Base-by-base conservation (phyloP, 1,284 basidiomycete genomes). In the Trichosporon asahii region DNA sequence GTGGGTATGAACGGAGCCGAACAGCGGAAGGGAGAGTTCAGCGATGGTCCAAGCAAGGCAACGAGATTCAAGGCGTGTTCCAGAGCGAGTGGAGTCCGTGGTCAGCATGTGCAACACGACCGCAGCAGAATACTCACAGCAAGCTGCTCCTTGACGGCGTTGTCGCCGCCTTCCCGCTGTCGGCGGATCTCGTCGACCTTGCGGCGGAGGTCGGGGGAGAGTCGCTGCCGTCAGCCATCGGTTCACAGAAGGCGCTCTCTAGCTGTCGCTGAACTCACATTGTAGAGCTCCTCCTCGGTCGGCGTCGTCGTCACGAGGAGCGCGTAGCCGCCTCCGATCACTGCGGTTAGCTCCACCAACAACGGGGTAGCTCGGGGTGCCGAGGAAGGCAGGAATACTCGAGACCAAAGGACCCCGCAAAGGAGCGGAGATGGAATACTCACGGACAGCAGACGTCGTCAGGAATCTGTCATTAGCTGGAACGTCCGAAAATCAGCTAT, bases 241-340 rank as follows among this genome's bases (percentile, higher is more conserved):
- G 40, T 4, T 4, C 18, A 1, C 78, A 67, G 55, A 5, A 61
- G 21, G 9, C 3, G 35, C 35, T 33, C 31, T 33, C 31, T 9
- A 64, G 9, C 27, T 14, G 18, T 14, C 37, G 37, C 7, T 5
- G 5, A 18, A 74, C 78, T 64, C 61, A 80, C 80, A 49, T 79
- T 74, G 74, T 83, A 83, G 40, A 81, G 77, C 67, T 83, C 76
- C 66, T 83, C 74, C 64, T 82, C 81, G 23, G 72, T 76, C 15
- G 82, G 82, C 29, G 79, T 80, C 14, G 78, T 76, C 21, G 72
- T 77, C 77, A 66, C 25, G 60, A 75, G 61, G 3, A 74, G 44
- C 0, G 29, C 55, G 66, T 74, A 74, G 2, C 70, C 73, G 2
- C 12, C 49, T 7, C 65, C 67, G 25, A 72, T 66, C 29, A 74